Evolutionary conservation across 2,329 filamentous ascomycete genomes (phyloP).

Genomic region (Aspergillus pseudonomiae): DNA sequence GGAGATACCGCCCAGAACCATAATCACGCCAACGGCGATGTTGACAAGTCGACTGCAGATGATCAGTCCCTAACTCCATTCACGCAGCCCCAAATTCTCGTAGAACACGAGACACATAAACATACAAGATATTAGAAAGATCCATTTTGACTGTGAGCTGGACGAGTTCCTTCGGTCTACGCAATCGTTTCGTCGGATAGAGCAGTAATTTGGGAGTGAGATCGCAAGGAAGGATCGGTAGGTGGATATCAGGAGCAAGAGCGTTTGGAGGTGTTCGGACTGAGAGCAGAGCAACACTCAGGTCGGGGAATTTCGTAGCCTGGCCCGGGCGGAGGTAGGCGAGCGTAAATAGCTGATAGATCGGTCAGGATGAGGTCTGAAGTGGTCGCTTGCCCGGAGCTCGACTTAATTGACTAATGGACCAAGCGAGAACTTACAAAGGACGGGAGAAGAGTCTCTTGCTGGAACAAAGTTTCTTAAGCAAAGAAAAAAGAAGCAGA

Average conservation of each 20-base stretch:
- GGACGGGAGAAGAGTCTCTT: neutral
- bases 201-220: neutral
- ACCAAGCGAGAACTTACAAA: conserved; percentile 3
- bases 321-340: neutral
- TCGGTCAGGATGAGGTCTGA: neutral
- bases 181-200: conserved; percentile 5
- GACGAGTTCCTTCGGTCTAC: neutral
- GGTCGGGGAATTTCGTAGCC: conserved; percentile 14
- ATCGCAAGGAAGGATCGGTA: neutral
- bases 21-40: conserved; percentile 81
- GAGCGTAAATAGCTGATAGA: neutral
- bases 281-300: neutral
- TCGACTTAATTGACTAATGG: neutral
- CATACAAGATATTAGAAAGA: conserved; percentile 89
- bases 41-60: conserved; percentile 83
- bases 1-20: conserved; percentile 76
- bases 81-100: conserved; percentile 18
- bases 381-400: conserved; percentile 11
- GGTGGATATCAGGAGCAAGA: neutral
- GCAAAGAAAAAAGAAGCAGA: conserved; percentile 1
- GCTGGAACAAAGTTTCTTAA: conserved; percentile 1
- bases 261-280: neutral
- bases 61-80: conserved; percentile 18
- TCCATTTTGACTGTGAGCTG: conserved; percentile 66
- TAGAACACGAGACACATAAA: conserved; percentile 26